Percentiles rank a stretch among this genome's conserved stretches.
These are phyloP conservation scores for Fomitopsis palustris DNA, from an alignment of 1,284 basidiomycete species.

Conservation along the genomic window DNA sequence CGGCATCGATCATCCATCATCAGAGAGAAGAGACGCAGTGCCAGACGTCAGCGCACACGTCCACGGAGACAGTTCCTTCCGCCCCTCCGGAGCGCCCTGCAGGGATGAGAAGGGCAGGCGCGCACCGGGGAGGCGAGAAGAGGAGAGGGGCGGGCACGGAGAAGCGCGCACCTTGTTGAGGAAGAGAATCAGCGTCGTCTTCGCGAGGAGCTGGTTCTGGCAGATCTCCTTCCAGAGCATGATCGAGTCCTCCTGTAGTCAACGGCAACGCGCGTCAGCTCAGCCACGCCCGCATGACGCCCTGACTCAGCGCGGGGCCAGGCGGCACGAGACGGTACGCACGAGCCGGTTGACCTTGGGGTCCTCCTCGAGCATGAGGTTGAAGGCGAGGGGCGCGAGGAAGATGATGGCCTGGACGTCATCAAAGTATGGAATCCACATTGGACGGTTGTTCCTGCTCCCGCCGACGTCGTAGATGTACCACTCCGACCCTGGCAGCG, in stretches of 20 bases:
- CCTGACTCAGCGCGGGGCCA: neutral
- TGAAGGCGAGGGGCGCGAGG: slow-evolving; percentile 53
- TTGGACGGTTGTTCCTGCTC: slow-evolving; percentile 51
- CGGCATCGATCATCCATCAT: too few relatives aligned
- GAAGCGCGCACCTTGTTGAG: slow-evolving; percentile 55
- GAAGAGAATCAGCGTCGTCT: slow-evolving; percentile 59
- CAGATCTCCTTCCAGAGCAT: slow-evolving; percentile 59
- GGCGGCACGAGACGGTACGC: slow-evolving; percentile 8
- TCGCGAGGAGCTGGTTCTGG: slow-evolving; percentile 46
- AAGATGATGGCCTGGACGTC: slow-evolving; percentile 47
- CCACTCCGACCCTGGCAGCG: slow-evolving; percentile 46
- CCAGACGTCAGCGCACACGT: neutral
- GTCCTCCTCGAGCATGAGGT: slow-evolving; percentile 61
- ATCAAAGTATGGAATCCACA: slow-evolving; percentile 70
- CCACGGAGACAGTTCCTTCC: neutral
- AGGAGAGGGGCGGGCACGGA: neutral
- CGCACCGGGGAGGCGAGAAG: neutral
- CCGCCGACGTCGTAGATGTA: slow-evolving; percentile 66
- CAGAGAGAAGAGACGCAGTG: neutral
- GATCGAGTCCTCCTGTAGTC: slow-evolving; percentile 48
- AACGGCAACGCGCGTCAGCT: neutral
- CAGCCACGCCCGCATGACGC: neutral
- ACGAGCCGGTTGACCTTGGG: slow-evolving; percentile 51
- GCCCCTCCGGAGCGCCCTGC: neutral
- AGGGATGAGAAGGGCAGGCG: neutral